phyloP scores from a whole-genome alignment of 176 grass and related monocot genomes.

The Lolium rigidum region DNA sequence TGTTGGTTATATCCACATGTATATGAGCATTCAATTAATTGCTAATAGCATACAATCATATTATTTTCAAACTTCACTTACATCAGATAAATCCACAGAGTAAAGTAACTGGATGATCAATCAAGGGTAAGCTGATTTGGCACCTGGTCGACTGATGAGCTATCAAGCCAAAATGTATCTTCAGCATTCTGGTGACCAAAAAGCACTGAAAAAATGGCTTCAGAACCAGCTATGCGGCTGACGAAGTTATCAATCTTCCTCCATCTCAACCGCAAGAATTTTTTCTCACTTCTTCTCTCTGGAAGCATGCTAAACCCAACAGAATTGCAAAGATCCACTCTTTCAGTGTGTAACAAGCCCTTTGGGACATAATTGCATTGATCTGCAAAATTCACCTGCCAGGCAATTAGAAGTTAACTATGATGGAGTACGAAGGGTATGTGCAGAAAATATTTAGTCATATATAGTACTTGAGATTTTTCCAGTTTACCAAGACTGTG shows the following conservation, averaged over 20 bases:
- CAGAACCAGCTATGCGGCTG: slow-evolving; percentile 44
- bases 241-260: slow-evolving; percentile 78
- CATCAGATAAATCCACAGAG: slow-evolving; percentile 31
- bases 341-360: slow-evolving; percentile 40
- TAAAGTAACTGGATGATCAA: slow-evolving; percentile 27
- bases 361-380: slow-evolving; percentile 37
- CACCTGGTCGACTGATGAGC: slow-evolving; percentile 94
- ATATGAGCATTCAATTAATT: background rate
- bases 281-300: slow-evolving; percentile 35
- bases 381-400: slow-evolving; percentile 70
- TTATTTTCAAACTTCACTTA: slow-evolving; percentile 12
- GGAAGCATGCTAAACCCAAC: slow-evolving; percentile 20
- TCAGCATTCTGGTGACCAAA: slow-evolving; percentile 67
- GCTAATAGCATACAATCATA: slow-evolving; percentile 1
- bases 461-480: slow-evolving; percentile 55
- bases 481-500: slow-evolving; percentile 92
- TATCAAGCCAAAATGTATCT: slow-evolving; percentile 98
- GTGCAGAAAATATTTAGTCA: slow-evolving; percentile 18
- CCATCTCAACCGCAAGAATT: slow-evolving; percentile 69
- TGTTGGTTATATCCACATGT: background rate
- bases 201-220: slow-evolving; percentile 72
- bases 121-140: slow-evolving; percentile 37
- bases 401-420: slow-evolving; percentile 46
- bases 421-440: background rate
- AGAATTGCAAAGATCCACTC: slow-evolving; percentile 32